Percentiles rank a stretch among this genome's conserved stretches.
These are phyloP conservation scores for Penicillium fimorum DNA, from an alignment of 495 filamentous ascomycete genomes.

Conservation along the genomic window DNA sequence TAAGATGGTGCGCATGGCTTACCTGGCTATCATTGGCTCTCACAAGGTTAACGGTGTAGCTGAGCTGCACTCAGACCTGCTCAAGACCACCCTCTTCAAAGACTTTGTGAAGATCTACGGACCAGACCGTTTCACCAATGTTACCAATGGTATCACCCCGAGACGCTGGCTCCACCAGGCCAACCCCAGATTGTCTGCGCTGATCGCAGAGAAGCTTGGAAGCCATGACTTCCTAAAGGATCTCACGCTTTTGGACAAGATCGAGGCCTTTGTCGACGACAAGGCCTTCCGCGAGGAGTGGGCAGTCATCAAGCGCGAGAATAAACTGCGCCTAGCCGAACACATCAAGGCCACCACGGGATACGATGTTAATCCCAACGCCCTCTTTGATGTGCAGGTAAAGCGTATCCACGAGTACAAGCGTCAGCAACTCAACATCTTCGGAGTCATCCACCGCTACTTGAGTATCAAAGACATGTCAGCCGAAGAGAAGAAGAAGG, in stretches of 20 bases:
- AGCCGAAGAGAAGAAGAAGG: constrained; percentile 81
- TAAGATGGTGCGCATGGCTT: constrained; percentile 99
- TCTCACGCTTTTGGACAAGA: constrained; percentile 75
- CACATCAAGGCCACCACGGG: constrained; percentile 80
- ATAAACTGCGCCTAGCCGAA: constrained; percentile 80
- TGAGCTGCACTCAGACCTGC: constrained; percentile 93
- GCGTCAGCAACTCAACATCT: constrained; percentile 98
- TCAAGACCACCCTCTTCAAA: constrained; percentile 98
- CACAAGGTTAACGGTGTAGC: constrained; percentile 99
- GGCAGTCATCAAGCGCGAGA: constrained; percentile 80
- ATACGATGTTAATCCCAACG: constrained; percentile 78
- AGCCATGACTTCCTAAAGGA: constrained; percentile 83
- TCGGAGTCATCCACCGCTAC: constrained; percentile 95
- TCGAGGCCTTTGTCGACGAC: constrained; percentile 79
- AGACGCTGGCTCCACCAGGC: constrained; percentile 96
- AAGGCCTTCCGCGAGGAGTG: constrained; percentile 87
- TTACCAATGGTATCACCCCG: constrained; percentile 96
- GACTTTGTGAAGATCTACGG: constrained; percentile 95
- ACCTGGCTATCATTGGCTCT: constrained; percentile 89
- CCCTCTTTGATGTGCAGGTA: constrained; percentile 95
- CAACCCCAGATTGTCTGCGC: constrained; percentile 85
- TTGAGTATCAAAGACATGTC: constrained; percentile 82
- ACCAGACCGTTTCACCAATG: constrained; percentile 95
- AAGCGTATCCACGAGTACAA: constrained; percentile 99
- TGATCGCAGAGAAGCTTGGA: constrained; percentile 87